phyloP scores from a whole-genome alignment of 345 rosid species.

The Iberis pinnata region DNA sequence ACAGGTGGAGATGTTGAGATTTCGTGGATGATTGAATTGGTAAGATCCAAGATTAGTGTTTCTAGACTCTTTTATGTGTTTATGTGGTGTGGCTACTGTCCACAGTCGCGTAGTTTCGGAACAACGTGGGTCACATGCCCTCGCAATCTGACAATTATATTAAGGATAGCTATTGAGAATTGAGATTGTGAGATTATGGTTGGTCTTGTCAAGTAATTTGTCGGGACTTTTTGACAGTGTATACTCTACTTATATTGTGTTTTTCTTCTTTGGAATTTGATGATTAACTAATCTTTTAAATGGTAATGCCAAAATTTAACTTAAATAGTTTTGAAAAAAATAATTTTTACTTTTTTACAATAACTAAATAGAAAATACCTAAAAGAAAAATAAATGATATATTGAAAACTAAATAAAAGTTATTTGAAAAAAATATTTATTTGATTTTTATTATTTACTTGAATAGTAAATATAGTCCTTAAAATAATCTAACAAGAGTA shows the following conservation, averaged over 20 bases:
- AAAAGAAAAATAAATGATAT: too few species aligned
- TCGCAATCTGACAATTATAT: constrained; percentile 25
- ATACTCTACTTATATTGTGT: not conserved
- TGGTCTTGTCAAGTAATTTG: constrained; percentile 17
- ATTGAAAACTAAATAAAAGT: too few species aligned
- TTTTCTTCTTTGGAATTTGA: not conserved
- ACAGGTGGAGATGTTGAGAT: constrained; percentile 21
- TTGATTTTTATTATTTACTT: too few species aligned
- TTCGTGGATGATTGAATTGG: constrained; percentile 23
- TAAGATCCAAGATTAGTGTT: constrained; percentile 27
- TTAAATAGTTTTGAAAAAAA: too few species aligned
- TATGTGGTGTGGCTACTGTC: constrained; percentile 26
- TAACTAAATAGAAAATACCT: too few species aligned
- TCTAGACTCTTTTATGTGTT: constrained; percentile 19
- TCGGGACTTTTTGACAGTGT: constrained; percentile 4
- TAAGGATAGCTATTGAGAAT: constrained; percentile 10
- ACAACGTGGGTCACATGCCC: constrained; percentile 35
- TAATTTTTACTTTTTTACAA: too few species aligned
- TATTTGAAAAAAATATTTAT: too few species aligned
- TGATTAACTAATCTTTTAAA: too few species aligned
- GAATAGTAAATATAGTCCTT: too few species aligned
- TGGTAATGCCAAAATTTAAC: too few species aligned
- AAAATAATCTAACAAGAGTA: too few species aligned
- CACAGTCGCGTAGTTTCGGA: constrained; percentile 29
- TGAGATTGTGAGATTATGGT: constrained; percentile 16